Evolutionary conservation across 2,329 filamentous ascomycete species (phyloP).

Genomic region (Fusarium luffae): DNA sequence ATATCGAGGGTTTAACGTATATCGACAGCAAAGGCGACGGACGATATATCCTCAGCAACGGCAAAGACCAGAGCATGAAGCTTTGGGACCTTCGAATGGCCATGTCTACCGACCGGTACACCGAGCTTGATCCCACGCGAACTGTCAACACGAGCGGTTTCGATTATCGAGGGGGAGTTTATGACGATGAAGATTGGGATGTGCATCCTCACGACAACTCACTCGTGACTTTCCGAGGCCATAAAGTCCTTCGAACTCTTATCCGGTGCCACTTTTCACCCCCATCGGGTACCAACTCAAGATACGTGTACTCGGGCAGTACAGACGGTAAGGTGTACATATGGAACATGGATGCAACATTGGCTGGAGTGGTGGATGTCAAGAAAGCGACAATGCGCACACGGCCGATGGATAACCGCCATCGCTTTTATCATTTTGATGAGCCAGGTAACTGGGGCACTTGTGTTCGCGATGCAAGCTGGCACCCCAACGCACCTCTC

Average conservation of each 20-base stretch:
- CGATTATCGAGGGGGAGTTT: slow-evolving; percentile 78
- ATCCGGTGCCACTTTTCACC: slow-evolving; percentile 97
- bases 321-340: slow-evolving; percentile 90
- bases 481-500: slow-evolving; percentile 87
- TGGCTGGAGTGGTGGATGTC: slow-evolving; percentile 83
- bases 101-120: slow-evolving; percentile 76
- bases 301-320: slow-evolving; percentile 93
- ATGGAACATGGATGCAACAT: slow-evolving; percentile 92
- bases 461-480: slow-evolving; percentile 87
- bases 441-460: slow-evolving; percentile 74
- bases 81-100: slow-evolving; percentile 95
- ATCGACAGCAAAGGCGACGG: slow-evolving; percentile 77
- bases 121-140: slow-evolving; percentile 64
- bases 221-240: slow-evolving; percentile 91
- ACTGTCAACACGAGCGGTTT: slow-evolving; percentile 69
- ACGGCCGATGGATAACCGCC: slow-evolving; percentile 64
- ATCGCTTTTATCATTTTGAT: slow-evolving; percentile 68
- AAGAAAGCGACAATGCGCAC: slow-evolving; percentile 73
- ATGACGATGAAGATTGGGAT: slow-evolving; percentile 71
- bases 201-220: slow-evolving; percentile 84
- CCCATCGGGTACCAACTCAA: slow-evolving; percentile 82
- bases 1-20: slow-evolving; percentile 74
- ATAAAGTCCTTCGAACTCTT: slow-evolving; percentile 87
- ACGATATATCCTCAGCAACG: slow-evolving; percentile 89
- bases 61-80: slow-evolving; percentile 97